Evolutionary conservation across 257 asterid species (phyloP).

Genomic region (Anisodus acutangulus): DNA sequence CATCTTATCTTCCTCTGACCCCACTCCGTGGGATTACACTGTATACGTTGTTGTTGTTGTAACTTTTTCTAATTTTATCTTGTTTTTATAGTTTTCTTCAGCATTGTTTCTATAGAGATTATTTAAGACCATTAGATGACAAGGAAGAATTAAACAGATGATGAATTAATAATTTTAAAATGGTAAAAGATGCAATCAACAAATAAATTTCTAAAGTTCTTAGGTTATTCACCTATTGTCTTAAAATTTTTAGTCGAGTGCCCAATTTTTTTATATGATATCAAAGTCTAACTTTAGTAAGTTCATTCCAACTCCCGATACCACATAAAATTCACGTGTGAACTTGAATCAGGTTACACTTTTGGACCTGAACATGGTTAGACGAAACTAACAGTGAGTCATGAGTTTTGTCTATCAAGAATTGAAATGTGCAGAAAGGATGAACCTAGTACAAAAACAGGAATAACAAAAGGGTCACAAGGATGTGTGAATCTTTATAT

Average conservation of each 20-base stretch:
- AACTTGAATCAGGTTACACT: neutral
- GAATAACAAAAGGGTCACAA: conserved; percentile 20
- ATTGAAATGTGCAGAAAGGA: conserved; percentile 15
- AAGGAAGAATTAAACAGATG: neutral
- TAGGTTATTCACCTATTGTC: neutral
- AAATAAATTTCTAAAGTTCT: neutral
- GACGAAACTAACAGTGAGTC: neutral
- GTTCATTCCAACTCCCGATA: neutral
- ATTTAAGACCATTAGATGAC: neutral
- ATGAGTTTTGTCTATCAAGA: neutral
- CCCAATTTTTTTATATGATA: neutral
- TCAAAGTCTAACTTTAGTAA: neutral
- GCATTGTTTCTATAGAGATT: neutral
- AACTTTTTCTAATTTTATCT: neutral
- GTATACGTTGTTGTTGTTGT: too few relatives aligned
- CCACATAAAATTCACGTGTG: neutral
- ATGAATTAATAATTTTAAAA: too few relatives aligned
- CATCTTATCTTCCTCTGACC: too few relatives aligned
- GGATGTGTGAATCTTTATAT: conserved; percentile 15
- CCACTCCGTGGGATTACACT: too few relatives aligned
- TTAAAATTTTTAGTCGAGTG: neutral
- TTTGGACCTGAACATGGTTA: neutral
- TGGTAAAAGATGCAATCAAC: neutral
- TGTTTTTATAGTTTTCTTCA: neutral
- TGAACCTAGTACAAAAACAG: conserved; percentile 15